Conservation (phyloP, 257 asterid species). For the Nicotiana noctiflora region DNA sequence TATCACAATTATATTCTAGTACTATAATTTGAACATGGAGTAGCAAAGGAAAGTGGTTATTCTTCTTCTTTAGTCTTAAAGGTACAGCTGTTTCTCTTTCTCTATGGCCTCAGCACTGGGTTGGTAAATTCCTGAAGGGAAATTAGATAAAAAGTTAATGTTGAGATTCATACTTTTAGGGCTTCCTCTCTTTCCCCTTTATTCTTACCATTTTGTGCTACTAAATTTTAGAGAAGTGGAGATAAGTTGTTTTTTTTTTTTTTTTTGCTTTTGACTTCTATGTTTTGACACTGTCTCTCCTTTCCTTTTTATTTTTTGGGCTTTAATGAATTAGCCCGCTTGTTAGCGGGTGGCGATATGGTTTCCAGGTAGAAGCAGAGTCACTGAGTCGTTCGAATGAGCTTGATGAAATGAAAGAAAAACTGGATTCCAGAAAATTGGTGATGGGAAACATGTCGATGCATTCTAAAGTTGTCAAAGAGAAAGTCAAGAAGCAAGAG, state of each 20-base stretch:
- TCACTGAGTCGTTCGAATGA: conserved; percentile 63
- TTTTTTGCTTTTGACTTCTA: neutral
- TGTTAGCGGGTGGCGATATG: conserved; percentile 14
- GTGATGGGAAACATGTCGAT: conserved; percentile 91
- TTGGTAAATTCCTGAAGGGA: neutral
- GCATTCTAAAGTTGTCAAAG: conserved; percentile 78
- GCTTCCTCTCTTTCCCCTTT: neutral
- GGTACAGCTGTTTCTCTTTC: neutral
- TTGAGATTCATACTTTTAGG: neutral
- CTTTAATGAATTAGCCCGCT: conserved; percentile 18
- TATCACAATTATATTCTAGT: neutral
- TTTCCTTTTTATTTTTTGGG: neutral
- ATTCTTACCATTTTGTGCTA: neutral
- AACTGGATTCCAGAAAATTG: conserved; percentile 67
- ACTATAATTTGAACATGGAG: neutral
- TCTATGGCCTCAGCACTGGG: neutral
- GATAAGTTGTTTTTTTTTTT: neutral
- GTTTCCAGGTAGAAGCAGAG: conserved; percentile 64
- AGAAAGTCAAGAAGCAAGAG: conserved; percentile 79
- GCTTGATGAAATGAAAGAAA: conserved; percentile 81
- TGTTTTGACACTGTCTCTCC: neutral
- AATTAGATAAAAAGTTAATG: neutral
- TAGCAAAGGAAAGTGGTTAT: neutral
- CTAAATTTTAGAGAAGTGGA: neutral
- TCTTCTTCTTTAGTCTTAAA: neutral